Evolutionary conservation across 371 early-diverging fungal species (phyloP).

Genomic region (Apophysomyces trapeziformis): DNA sequence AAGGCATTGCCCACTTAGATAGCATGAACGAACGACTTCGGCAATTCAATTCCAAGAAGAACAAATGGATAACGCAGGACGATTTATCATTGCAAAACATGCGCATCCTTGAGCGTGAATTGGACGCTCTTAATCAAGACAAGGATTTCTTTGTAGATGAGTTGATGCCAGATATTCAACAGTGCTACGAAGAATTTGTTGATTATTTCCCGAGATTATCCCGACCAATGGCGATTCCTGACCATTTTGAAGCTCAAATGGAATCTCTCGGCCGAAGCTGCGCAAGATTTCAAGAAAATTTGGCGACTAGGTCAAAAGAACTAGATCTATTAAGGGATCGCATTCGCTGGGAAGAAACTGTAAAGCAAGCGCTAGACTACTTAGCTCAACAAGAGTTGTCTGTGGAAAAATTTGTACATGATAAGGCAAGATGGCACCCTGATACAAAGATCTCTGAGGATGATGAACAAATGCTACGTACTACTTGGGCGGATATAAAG

Average conservation of each 20-base stretch:
- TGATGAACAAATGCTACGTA: conserved; percentile 26
- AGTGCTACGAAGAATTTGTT: conserved; percentile 42
- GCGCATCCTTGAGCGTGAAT: conserved; percentile 23
- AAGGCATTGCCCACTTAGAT: conserved; percentile 34
- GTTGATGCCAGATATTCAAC: conserved; percentile 37
- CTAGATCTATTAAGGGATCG: conserved; percentile 34
- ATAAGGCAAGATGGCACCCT: conserved; percentile 43
- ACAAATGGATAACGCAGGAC: conserved; percentile 30
- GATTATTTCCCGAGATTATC: conserved; percentile 42
- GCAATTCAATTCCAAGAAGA: conserved; percentile 27
- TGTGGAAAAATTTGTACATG: conserved; percentile 38
- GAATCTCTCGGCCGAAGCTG: conserved; percentile 31
- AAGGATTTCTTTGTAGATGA: conserved; percentile 31
- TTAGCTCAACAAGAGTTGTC: conserved; percentile 18
- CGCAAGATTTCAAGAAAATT: conserved; percentile 37
- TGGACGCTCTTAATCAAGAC: conserved; percentile 26
- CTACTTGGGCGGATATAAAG: conserved; percentile 18
- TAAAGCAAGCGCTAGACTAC: conserved; percentile 26
- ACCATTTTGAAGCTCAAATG: conserved; percentile 52
- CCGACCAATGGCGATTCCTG: conserved; percentile 46
- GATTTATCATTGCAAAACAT: conserved; percentile 31
- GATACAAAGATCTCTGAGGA: conserved; percentile 18
- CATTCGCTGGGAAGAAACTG: conserved; percentile 28
- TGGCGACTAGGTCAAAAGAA: conserved; percentile 33
- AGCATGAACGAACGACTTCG: conserved; percentile 41